Conservation (phyloP, 805 yeast species). For the Wickerhamomyces subpelliculosus region DNA sequence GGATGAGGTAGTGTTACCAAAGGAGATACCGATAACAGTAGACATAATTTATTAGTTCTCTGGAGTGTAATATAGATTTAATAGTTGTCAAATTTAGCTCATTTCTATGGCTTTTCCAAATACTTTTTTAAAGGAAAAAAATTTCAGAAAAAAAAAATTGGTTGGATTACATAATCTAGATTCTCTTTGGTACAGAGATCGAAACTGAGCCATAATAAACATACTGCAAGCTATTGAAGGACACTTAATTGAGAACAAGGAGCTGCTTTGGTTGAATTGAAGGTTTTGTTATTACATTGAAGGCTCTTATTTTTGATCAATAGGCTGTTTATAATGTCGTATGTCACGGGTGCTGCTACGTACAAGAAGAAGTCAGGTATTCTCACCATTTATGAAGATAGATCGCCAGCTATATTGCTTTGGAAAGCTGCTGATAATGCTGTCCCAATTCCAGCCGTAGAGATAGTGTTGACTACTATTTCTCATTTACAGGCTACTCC, state of each 20-base stretch:
- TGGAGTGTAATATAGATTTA: not conserved
- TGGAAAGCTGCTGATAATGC: slow-evolving; percentile 54
- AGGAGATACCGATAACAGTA: slow-evolving; percentile 82
- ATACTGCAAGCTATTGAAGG: too few species aligned
- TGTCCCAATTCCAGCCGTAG: slow-evolving; percentile 31
- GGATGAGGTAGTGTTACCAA: slow-evolving; percentile 94
- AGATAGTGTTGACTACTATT: slow-evolving; percentile 35
- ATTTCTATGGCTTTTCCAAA: not conserved
- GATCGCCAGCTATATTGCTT: slow-evolving; percentile 43
- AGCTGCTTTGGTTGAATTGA: too few species aligned
- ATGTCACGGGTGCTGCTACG: slow-evolving; percentile 45
- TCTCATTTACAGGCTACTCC: slow-evolving; percentile 62
- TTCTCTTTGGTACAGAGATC: too few species aligned
- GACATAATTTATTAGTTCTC: not conserved
- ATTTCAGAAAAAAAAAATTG: not conserved
- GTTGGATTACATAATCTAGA: not conserved
- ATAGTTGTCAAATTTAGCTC: not conserved
- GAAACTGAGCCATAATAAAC: too few species aligned
- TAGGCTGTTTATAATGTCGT: slow-evolving; percentile 22
- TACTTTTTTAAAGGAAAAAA: not conserved
- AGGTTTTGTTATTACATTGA: not conserved
- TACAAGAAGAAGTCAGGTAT: slow-evolving; percentile 51
- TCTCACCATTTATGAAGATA: slow-evolving; percentile 48
- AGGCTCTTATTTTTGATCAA: not conserved
- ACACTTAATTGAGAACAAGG: too few species aligned